A percentile compares a stretch with the other conserved stretches of the same genome.
Conservation (phyloP, 495 filamentous ascomycete species). For the Aspergillus bertholletiae region DNA sequence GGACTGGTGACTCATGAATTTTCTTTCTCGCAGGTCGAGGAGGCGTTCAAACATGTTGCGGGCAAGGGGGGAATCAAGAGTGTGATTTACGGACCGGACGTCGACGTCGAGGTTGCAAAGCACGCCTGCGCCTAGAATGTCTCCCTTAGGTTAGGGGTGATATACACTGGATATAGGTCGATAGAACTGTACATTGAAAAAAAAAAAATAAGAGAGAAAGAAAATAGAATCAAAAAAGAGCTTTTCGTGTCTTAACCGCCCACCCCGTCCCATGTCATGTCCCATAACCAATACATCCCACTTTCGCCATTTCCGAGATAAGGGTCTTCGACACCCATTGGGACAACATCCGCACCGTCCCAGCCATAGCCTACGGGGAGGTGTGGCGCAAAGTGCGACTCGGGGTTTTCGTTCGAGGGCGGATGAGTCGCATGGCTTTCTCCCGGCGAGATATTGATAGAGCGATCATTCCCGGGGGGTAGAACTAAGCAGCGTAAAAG, state of each 20-base stretch:
- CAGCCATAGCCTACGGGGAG: neutral
- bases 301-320: constrained; percentile 10
- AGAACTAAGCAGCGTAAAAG: constrained; percentile 6
- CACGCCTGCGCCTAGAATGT: neutral
- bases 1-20: constrained; percentile 57
- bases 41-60: constrained; percentile 21
- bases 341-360: neutral
- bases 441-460: neutral
- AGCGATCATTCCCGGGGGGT: constrained; percentile 9
- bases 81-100: constrained; percentile 28
- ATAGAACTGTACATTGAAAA: neutral
- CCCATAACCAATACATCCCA: constrained; percentile 29
- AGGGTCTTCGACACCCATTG: neutral
- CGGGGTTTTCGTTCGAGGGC: neutral
- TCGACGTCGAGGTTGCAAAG: constrained; percentile 18
- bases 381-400: neutral
- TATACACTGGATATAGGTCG: neutral
- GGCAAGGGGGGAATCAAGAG: constrained; percentile 23
- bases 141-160: neutral
- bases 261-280: constrained; percentile 24
- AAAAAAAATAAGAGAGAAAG: neutral
- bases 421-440: neutral
- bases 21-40: constrained; percentile 14
- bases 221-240: neutral
- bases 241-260: neutral